These are phyloP conservation scores for Fraxinus nigra DNA, from an alignment of 305 asterid genomes.

Conservation along the genomic window DNA sequence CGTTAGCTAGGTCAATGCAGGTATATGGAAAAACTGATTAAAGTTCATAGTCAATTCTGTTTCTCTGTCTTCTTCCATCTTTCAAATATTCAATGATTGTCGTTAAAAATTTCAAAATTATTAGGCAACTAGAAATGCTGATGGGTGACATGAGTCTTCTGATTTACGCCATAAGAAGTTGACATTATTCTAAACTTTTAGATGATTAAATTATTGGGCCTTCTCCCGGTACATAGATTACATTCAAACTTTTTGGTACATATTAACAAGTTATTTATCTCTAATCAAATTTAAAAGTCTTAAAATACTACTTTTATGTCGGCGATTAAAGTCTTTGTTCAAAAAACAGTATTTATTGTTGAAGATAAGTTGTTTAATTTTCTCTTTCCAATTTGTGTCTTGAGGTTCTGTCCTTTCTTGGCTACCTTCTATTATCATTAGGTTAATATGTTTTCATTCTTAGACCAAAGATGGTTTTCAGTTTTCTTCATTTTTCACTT, in stretches of 20 bases:
- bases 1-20: constrained; percentile 48
- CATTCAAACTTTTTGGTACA: background rate
- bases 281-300: background rate
- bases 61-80: background rate
- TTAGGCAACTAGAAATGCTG: background rate
- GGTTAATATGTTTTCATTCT: background rate
- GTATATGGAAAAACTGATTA: constrained; percentile 24
- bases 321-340: background rate
- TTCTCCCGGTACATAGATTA: background rate
- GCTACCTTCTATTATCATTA: background rate
- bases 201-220: background rate
- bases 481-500: background rate
- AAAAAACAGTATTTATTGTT: background rate
- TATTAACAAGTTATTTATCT: background rate
- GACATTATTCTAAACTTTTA: background rate
- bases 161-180: background rate
- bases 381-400: background rate
- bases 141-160: background rate
- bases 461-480: background rate
- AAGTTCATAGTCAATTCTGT: background rate
- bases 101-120: background rate
- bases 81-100: background rate
- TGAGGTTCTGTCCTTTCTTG: background rate
- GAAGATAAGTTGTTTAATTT: background rate
- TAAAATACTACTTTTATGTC: background rate